Percentiles rank a stretch among this genome's conserved stretches.
Conservation (phyloP, 176 grass and related monocot species). For the Eremochloa ophiuroides region DNA sequence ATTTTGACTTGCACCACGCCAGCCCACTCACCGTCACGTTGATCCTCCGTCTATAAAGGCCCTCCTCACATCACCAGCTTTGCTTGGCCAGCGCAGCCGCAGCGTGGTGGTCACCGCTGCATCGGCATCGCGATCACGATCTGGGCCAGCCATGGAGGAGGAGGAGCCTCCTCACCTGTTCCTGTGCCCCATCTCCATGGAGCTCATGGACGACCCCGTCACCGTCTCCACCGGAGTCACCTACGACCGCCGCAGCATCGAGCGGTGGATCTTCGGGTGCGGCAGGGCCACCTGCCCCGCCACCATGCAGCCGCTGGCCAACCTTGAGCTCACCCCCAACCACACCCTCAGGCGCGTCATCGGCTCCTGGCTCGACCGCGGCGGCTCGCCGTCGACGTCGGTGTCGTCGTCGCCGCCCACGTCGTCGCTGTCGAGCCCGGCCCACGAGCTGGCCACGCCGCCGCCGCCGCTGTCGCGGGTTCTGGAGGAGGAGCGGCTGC, state of each 20-base stretch:
- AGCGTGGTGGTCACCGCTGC: not conserved
- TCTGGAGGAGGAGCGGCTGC: conserved; percentile 37
- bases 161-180: conserved; percentile 54
- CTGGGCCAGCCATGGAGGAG: not conserved
- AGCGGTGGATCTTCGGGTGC: conserved; percentile 71
- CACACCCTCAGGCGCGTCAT: conserved; percentile 86
- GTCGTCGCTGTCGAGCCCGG: conserved; percentile 28
- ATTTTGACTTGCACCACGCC: conserved; percentile 35
- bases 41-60: conserved; percentile 14
- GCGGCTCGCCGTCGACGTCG: not conserved
- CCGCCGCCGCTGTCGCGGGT: conserved; percentile 35
- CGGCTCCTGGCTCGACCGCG: conserved; percentile 45
- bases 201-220: conserved; percentile 88
- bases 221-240: conserved; percentile 78
- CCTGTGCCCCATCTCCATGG: conserved; percentile 89
- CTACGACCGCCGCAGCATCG: conserved; percentile 80
- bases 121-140: conserved; percentile 24
- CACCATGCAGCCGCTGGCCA: conserved; percentile 71
- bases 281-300: conserved; percentile 67
- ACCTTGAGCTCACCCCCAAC: conserved; percentile 78
- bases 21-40: not conserved
- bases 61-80: not conserved
- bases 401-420: conserved; percentile 30
- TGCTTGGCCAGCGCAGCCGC: not conserved
- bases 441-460: conserved; percentile 9